Conservation (phyloP, 1,284 basidiomycete species). For the Leccinum pallidistipes region DNA sequence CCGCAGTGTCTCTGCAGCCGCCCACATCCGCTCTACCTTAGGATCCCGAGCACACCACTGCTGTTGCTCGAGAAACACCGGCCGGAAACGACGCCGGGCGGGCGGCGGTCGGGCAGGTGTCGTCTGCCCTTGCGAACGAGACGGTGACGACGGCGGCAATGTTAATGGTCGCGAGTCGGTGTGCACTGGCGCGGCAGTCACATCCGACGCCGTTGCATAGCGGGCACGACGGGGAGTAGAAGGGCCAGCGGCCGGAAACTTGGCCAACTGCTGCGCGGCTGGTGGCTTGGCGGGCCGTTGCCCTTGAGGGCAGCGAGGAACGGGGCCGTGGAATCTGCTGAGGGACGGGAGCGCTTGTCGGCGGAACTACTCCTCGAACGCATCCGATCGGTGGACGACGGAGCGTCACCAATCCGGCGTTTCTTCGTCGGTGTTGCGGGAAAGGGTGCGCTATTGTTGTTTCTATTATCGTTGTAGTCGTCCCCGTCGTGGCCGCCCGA, state of each 20-base stretch:
- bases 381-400: constrained; percentile 14
- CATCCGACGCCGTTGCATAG: not conserved
- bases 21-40: constrained; percentile 31
- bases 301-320: constrained; percentile 23
- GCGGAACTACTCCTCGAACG: constrained; percentile 6
- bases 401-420: constrained; percentile 17
- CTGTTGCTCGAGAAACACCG: constrained; percentile 34
- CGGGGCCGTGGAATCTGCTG: constrained; percentile 10
- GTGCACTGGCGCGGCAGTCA: not conserved
- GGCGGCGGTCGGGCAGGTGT: constrained; percentile 6
- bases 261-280: not conserved
- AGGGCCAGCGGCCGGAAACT: constrained; percentile 12
- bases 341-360: constrained; percentile 6
- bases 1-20: constrained; percentile 14
- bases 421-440: constrained; percentile 34
- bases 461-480: not conserved
- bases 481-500: not conserved
- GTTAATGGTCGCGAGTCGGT: constrained; percentile 3
- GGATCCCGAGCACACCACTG: constrained; percentile 33
- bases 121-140: constrained; percentile 8
- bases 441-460: constrained; percentile 3
- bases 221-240: constrained; percentile 29
- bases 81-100: constrained; percentile 25
- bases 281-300: constrained; percentile 2
- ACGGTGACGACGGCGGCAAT: constrained; percentile 4